These are phyloP conservation scores for Beauveria rudraprayagi DNA, from an alignment of 2,329 filamentous ascomycete genomes.

Conservation along the genomic window DNA sequence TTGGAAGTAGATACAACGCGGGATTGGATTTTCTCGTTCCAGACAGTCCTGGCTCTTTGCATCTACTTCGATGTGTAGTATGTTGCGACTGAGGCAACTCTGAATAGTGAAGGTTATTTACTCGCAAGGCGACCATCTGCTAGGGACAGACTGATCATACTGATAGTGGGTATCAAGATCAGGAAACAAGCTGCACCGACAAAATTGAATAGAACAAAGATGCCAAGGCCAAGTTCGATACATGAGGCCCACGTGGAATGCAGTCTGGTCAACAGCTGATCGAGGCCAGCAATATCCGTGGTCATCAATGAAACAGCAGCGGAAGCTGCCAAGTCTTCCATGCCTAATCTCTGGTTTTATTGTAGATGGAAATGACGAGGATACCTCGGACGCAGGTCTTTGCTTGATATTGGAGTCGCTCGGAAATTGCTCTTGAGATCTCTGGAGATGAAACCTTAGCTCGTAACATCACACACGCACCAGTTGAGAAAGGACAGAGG, in stretches of 20 bases:
- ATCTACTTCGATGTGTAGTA: not conserved
- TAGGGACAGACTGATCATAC: not conserved
- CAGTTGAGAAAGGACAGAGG: not conserved
- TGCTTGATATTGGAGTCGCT: not conserved
- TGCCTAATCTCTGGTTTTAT: not conserved
- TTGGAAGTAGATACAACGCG: not conserved
- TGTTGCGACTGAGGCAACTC: not conserved
- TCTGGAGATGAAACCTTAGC: not conserved
- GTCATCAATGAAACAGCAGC: constrained; percentile 4
- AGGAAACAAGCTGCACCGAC: constrained; percentile 4
- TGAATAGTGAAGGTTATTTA: not conserved
- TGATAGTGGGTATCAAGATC: not conserved
- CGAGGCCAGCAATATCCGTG: not conserved
- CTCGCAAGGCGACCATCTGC: not conserved
- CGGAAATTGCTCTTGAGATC: not conserved
- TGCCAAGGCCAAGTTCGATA: constrained; percentile 2
- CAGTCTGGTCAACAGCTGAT: not conserved
- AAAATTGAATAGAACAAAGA: not conserved
- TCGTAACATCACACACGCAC: not conserved
- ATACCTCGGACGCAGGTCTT: not conserved
- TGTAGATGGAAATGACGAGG: not conserved
- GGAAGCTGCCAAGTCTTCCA: not conserved
- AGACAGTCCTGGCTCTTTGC: not conserved
- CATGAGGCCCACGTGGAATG: constrained; percentile 1
- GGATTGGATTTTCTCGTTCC: constrained; percentile 1